Evolutionary conservation across 164 flowering plant species (phyloP), one percentile per base, ranked within the genome.

Genomic region (Umbilicus rupestris): DNA sequence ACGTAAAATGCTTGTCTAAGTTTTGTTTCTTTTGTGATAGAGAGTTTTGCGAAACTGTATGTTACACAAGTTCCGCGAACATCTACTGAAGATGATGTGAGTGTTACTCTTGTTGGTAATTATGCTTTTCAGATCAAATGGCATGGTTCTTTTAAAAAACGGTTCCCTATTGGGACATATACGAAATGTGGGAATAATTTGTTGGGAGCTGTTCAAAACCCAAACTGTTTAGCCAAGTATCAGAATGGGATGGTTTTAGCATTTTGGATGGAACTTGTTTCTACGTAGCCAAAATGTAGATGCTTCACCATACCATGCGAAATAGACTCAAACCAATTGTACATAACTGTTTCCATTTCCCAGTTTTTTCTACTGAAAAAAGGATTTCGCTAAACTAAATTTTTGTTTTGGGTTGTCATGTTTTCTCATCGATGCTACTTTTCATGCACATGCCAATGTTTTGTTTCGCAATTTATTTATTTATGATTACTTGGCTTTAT

Each of bases 21-120:
- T 20, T 20, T 50, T 22, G 28, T 50, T 55, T 55, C 17, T 55
- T 14, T 55, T 26, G 16, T 28, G 19, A 5, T 28, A 55, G 60
- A 29, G 33, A 46, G 65, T 55, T 65, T 6, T 68, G 87, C 71
- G 39, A 86, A 84, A 67, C 78, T 86, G 12, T 86, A 79, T 66
- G 85, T 83, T 37, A 77, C 72, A 0, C 80, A 75, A 1, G 62
- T 83, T 71, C 76, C 92, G 10, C 81, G 80, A 70, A 80, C 80
- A 30, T 70, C 77, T 8, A 74, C 79, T 12, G 81, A 76, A 76
- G 78, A 74, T 35, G 82, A 80, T 49, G 91, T 86, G 71, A 77
- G 86, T 77, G 33, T 11, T 33, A 20, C 39, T 69, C 42, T n/a
- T 41, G 64, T 62, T 31, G 19, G 37, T 24, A 5, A 24, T 57